Conservation (phyloP, 2,329 filamentous ascomycete genomes). For the Colletotrichum sp. region DNA sequence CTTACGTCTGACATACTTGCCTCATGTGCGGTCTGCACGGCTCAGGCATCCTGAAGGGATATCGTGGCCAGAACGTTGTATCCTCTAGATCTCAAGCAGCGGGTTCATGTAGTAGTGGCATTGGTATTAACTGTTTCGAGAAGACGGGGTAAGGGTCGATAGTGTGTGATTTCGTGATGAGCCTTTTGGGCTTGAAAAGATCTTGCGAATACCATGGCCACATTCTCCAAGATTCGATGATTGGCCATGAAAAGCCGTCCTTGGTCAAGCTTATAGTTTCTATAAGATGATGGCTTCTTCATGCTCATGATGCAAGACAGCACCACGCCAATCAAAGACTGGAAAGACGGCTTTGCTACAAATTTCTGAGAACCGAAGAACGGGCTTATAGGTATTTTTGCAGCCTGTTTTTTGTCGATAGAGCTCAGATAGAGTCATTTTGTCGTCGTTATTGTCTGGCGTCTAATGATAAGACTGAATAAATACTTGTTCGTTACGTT, state of each 20-base stretch:
- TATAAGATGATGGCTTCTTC: rapidly evolving
- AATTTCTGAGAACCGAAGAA: background rate
- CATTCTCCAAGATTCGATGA: background rate
- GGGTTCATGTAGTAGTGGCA: background rate
- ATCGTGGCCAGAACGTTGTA: background rate
- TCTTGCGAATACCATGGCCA: background rate
- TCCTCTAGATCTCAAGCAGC: background rate
- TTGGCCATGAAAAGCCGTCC: background rate
- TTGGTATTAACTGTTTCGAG: background rate
- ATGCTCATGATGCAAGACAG: background rate
- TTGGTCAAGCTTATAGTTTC: background rate
- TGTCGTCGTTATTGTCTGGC: background rate
- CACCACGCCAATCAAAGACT: background rate
- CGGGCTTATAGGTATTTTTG: rapidly evolving
- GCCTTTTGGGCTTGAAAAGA: background rate
- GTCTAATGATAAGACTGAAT: background rate
- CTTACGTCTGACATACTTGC: background rate
- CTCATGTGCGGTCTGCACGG: background rate
- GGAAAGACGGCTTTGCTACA: too few species aligned
- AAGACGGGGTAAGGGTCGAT: background rate
- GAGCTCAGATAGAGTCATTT: background rate
- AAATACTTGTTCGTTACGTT: background rate
- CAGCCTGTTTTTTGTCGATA: rapidly evolving
- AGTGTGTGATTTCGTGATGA: background rate
- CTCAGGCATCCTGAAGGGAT: rapidly evolving